phyloP scores from a whole-genome alignment of 805 yeast genomes.

The Pichia insulana region DNA sequence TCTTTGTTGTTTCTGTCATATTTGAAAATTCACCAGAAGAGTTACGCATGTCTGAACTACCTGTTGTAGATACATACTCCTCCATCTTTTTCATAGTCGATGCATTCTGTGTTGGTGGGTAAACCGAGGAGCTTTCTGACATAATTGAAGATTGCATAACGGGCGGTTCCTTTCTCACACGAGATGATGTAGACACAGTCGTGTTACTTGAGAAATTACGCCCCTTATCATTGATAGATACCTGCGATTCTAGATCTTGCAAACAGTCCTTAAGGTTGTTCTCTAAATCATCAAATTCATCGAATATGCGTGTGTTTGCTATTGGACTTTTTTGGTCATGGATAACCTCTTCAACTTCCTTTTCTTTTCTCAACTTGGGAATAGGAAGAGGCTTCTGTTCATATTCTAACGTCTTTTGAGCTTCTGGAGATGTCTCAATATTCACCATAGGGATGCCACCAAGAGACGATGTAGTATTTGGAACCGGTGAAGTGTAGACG shows the following conservation, averaged over 20 bases:
- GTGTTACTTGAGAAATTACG: not conserved
- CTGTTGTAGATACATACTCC: not conserved
- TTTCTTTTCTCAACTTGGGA: not conserved
- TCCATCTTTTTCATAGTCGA: not conserved
- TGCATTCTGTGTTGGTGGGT: conserved; percentile 1
- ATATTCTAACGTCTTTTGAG: not conserved
- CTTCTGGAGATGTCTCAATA: not conserved
- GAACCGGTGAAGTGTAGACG: not conserved
- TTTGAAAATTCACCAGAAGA: too few species aligned
- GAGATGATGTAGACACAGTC: not conserved
- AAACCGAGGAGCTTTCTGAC: conserved; percentile 2
- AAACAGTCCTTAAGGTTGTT: conserved; percentile 20
- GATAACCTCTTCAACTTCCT: conserved; percentile 3
- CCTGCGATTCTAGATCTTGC: conserved; percentile 5
- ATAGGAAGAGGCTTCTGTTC: not conserved
- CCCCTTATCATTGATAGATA: not conserved
- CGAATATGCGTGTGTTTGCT: conserved; percentile 12
- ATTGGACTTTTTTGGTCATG: conserved; percentile 13
- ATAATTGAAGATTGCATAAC: not conserved
- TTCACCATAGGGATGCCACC: not conserved
- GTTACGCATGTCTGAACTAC: too few species aligned
- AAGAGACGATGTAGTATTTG: not conserved
- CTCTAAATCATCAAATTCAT: conserved; percentile 24
- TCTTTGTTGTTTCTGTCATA: too few species aligned
- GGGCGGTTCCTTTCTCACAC: conserved; percentile 3